These are phyloP conservation scores for Pholiota molesta DNA, from an alignment of 768 basidiomycete genomes.

Conservation along the genomic window DNA sequence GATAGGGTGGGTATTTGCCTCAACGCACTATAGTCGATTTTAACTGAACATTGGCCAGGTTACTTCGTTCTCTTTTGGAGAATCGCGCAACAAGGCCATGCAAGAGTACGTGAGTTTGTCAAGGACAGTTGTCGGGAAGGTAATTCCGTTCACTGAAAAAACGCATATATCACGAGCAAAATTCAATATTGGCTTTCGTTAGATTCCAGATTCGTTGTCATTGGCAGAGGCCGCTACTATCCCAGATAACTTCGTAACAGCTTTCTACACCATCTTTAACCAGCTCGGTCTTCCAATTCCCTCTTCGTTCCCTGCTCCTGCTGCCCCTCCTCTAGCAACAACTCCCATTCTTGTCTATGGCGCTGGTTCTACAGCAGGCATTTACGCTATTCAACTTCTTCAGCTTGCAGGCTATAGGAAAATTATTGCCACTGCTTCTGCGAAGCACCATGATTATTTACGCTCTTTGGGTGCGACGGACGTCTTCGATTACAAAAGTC, in stretches of 20 bases:
- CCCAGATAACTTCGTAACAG: slow-evolving; percentile 46
- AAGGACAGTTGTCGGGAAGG: slow-evolving; percentile 38
- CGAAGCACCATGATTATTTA: slow-evolving; percentile 40
- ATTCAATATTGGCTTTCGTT: too few species aligned
- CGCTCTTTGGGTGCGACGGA: slow-evolving; percentile 41
- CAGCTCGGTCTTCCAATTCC: slow-evolving; percentile 40
- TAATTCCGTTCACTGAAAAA: slow-evolving; percentile 7
- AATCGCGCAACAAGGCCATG: slow-evolving; percentile 31
- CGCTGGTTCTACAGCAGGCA: slow-evolving; percentile 42
- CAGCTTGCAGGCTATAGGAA: slow-evolving; percentile 44
- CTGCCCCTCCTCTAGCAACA: slow-evolving; percentile 30
- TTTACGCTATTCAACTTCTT: slow-evolving; percentile 42
- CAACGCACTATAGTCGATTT: not conserved
- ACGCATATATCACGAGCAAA: too few species aligned
- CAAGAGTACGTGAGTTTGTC: slow-evolving; percentile 40
- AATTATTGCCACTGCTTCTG: slow-evolving; percentile 45
- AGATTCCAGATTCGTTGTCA: slow-evolving; percentile 44
- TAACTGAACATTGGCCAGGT: slow-evolving; percentile 18
- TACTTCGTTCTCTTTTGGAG: slow-evolving; percentile 30
- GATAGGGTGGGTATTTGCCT: slow-evolving; percentile 35
- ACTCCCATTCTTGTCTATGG: slow-evolving; percentile 48
- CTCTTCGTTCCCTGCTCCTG: slow-evolving; percentile 30
- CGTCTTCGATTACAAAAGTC: slow-evolving; percentile 43
- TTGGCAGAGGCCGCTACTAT: slow-evolving; percentile 39
- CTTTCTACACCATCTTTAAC: slow-evolving; percentile 43